Evolutionary conservation across 2,329 filamentous ascomycete genomes (phyloP).

Genomic region (Myriosclerotinia duriaeana): DNA sequence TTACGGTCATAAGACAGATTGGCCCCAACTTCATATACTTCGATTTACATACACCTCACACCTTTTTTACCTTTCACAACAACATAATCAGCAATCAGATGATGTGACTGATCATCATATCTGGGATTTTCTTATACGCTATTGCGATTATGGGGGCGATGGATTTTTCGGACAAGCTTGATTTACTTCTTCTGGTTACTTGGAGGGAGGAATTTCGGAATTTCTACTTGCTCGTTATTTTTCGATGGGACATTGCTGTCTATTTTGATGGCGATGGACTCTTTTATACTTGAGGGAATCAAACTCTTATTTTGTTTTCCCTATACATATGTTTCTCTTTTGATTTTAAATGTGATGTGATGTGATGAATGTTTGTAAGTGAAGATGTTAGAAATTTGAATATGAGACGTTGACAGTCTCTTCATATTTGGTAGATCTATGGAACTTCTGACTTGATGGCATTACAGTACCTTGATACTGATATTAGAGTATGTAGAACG

Average conservation of each 20-base stretch:
- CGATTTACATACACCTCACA: neutral
- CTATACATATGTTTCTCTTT: conserved; percentile 4
- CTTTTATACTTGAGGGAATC: conserved; percentile 14
- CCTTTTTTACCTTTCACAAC: neutral
- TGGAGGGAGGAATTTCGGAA: neutral
- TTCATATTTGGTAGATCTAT: neutral
- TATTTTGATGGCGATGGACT: neutral
- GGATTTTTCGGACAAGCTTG: conserved; percentile 4
- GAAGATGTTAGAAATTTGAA: neutral
- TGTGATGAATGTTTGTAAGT: neutral
- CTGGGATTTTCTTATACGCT: neutral
- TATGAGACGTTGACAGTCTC: neutral
- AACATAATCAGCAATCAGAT: neutral
- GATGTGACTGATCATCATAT: conserved; percentile 14
- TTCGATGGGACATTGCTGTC: neutral
- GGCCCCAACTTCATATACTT: conserved; percentile 3
- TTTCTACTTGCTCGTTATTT: neutral
- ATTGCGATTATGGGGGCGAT: conserved; percentile 1
- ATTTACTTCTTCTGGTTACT: neutral
- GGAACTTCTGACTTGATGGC: too few relatives aligned
- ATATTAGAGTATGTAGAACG: too few relatives aligned
- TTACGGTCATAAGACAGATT: neutral
- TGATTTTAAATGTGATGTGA: neutral
- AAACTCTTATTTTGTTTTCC: conserved; percentile 22
- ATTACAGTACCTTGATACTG: too few relatives aligned